Evolutionary conservation across 2,329 filamentous ascomycete genomes (phyloP).

Genomic region (Coniochaeta hoffmannii): DNA sequence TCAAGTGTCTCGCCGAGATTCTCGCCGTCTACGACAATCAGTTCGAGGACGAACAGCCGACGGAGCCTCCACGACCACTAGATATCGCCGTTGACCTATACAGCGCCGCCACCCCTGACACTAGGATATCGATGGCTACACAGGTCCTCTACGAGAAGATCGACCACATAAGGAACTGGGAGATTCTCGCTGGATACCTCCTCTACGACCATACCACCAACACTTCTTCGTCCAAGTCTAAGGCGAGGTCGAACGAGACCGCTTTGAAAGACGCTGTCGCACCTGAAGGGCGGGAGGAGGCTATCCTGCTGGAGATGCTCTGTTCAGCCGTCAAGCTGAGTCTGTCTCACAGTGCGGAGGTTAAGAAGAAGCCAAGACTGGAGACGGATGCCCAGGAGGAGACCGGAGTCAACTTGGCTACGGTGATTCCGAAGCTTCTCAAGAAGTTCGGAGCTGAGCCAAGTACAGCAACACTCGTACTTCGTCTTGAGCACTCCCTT

Average conservation of each 20-base stretch:
- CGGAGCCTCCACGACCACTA: constrained; percentile 34
- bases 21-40: constrained; percentile 74
- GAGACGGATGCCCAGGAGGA: constrained; percentile 70
- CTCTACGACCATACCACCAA: constrained; percentile 81
- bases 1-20: constrained; percentile 84
- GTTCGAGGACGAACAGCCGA: constrained; percentile 47
- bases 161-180: constrained; percentile 77
- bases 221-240: constrained; percentile 31
- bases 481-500: constrained; percentile 78
- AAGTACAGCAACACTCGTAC: constrained; percentile 75
- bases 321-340: constrained; percentile 73
- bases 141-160: constrained; percentile 81
- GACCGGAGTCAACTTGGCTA: constrained; percentile 68
- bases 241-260: constrained; percentile 33
- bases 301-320: constrained; percentile 79
- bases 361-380: constrained; percentile 50
- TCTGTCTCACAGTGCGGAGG: constrained; percentile 59
- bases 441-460: constrained; percentile 92
- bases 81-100: constrained; percentile 48
- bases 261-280: constrained; percentile 66
- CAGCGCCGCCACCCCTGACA: constrained; percentile 62
- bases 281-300: constrained; percentile 69
- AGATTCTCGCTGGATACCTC: constrained; percentile 80
- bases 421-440: constrained; percentile 73
- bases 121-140: constrained; percentile 77